These are phyloP conservation scores for Nidula microcarpa DNA, from an alignment of 768 basidiomycete genomes.

Conservation along the genomic window DNA sequence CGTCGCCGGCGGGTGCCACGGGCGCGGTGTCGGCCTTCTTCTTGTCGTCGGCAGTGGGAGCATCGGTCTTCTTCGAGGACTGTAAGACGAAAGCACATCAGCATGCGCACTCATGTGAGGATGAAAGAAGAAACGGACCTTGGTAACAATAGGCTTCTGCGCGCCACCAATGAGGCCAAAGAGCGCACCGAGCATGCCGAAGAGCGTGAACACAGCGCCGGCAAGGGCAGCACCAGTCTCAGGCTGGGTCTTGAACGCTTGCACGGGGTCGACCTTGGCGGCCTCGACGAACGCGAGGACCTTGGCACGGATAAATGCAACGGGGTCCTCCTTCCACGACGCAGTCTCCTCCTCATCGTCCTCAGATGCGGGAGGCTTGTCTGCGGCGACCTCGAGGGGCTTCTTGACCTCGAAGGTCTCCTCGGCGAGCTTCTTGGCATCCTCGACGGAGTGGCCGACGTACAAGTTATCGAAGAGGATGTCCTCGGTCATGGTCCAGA, in stretches of 20 bases:
- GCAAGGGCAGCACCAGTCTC: slow-evolving; percentile 80
- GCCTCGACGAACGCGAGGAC: slow-evolving; percentile 77
- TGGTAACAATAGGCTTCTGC: slow-evolving; percentile 69
- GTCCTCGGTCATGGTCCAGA: slow-evolving; percentile 99
- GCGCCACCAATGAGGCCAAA: slow-evolving; percentile 75
- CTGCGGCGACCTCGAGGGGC: slow-evolving; percentile 64
- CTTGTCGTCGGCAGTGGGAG: slow-evolving; percentile 61
- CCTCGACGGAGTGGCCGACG: slow-evolving; percentile 83
- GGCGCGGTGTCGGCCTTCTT: slow-evolving; percentile 61
- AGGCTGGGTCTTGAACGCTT: slow-evolving; percentile 85
- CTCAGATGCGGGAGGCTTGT: slow-evolving; percentile 48
- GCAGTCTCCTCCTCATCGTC: slow-evolving; percentile 43
- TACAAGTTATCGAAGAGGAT: slow-evolving; percentile 95
- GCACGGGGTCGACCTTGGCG: slow-evolving; percentile 70
- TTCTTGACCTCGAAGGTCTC: slow-evolving; percentile 95
- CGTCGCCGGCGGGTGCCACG: slow-evolving; percentile 68
- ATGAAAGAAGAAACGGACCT: slow-evolving; percentile 35
- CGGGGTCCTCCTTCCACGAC: slow-evolving; percentile 69
- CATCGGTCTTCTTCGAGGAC: slow-evolving; percentile 79
- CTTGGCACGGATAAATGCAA: slow-evolving; percentile 77
- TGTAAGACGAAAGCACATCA: slow-evolving; percentile 14
- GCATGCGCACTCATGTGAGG: slow-evolving; percentile 3
- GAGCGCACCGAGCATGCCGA: slow-evolving; percentile 81
- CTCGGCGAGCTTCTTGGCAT: slow-evolving; percentile 77
- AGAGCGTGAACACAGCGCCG: slow-evolving; percentile 71